Conservation (phyloP, 768 basidiomycete genomes). For the Boletus pseudo-olivaceus region DNA sequence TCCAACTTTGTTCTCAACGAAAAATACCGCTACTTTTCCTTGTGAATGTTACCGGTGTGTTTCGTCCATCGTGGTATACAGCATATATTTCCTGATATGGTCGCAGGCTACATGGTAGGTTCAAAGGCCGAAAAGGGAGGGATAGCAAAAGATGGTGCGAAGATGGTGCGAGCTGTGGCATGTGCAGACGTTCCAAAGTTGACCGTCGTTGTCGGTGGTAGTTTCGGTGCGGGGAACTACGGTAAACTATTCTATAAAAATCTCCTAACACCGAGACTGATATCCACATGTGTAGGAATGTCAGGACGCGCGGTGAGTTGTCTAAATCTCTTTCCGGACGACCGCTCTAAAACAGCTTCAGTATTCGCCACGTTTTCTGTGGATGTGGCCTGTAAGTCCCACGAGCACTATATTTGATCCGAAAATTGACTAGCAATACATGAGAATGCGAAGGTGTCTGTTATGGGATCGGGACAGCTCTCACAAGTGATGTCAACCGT, state of each 20-base stretch:
- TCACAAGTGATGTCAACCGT: conserved; percentile 91
- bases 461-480: conserved; percentile 93
- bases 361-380: conserved; percentile 93
- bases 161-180: conserved; percentile 95
- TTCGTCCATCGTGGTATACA: neutral
- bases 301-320: conserved; percentile 81
- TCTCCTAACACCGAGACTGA: conserved; percentile 8
- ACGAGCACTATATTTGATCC: conserved; percentile 1
- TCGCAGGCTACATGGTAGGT: conserved; percentile 88
- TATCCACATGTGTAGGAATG: conserved; percentile 58
- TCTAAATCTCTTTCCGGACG: neutral
- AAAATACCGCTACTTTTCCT: conserved; percentile 88
- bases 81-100: conserved; percentile 4
- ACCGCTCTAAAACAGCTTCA: conserved; percentile 28
- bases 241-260: conserved; percentile 41
- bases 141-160: conserved; percentile 92
- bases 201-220: conserved; percentile 89
- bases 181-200: conserved; percentile 94
- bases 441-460: conserved; percentile 87
- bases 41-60: conserved; percentile 85
- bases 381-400: conserved; percentile 92
- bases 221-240: conserved; percentile 94
- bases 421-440: conserved; percentile 2
- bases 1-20: conserved; percentile 89
- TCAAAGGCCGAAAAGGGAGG: conserved; percentile 93